Evolutionary conservation across 352 stramenopile genomes (phyloP).

Genomic region (Pythium sukuiense): DNA sequence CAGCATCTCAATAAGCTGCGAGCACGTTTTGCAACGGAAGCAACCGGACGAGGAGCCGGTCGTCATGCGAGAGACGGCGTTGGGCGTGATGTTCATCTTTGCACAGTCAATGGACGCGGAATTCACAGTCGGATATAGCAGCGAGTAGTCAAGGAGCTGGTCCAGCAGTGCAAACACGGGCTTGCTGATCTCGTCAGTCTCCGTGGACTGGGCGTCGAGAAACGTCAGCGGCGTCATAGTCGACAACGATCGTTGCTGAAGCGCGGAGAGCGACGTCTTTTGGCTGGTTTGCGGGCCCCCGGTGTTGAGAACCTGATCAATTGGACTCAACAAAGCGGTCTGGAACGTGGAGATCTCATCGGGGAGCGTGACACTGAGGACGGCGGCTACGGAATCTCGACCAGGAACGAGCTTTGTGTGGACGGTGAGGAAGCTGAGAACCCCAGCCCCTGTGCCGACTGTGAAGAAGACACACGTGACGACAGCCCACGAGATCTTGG

Average conservation of each 20-base stretch:
- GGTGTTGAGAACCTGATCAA: constrained; percentile 34
- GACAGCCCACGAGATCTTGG: constrained; percentile 45
- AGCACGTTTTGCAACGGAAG: constrained; percentile 65
- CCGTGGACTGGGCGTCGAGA: constrained; percentile 45
- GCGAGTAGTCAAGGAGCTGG: constrained; percentile 36
- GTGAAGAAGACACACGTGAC: constrained; percentile 36
- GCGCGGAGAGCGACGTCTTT: constrained; percentile 16
- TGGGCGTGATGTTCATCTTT: constrained; percentile 51
- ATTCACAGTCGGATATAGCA: constrained; percentile 47
- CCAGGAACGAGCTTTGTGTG: constrained; percentile 35
- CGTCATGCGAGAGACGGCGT: constrained; percentile 48
- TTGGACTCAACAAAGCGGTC: constrained; percentile 32
- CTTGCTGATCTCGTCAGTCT: constrained; percentile 32
- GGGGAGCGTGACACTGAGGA: constrained; percentile 34
- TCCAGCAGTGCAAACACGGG: constrained; percentile 46
- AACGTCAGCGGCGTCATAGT: constrained; percentile 46
- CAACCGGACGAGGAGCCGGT: constrained; percentile 53
- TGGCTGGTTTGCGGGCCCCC: constrained; percentile 15
- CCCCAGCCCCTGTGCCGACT: constrained; percentile 23
- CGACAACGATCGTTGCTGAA: constrained; percentile 29
- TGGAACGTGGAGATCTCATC: constrained; percentile 39
- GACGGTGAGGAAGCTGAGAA: constrained; percentile 38
- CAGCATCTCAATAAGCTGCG: constrained; percentile 35
- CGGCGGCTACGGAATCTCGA: constrained; percentile 20
- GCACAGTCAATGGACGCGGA: constrained; percentile 36